phyloP scores from a whole-genome alignment of 805 yeast genomes.

The Metschnikowia similis region DNA sequence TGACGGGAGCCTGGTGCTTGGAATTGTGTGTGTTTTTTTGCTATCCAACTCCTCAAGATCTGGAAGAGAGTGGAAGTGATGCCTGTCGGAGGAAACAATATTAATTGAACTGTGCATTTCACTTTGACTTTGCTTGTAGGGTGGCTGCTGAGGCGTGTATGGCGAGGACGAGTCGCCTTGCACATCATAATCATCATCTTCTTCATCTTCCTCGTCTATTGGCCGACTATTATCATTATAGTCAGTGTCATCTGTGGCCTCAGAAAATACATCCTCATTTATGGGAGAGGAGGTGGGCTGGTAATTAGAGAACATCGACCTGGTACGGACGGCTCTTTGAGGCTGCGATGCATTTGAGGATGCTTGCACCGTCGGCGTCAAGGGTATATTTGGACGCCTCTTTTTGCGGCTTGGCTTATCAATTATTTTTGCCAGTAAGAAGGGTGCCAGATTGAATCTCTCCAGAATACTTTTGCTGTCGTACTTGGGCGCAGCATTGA shows the following conservation, averaged over 20 bases:
- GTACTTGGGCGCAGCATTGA: conserved; percentile 34
- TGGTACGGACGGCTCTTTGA: conserved; percentile 38
- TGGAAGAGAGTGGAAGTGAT: conserved; percentile 36
- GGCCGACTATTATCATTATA: conserved; percentile 22
- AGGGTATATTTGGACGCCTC: conserved; percentile 18
- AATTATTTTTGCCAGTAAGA: conserved; percentile 37
- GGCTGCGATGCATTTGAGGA: conserved; percentile 20
- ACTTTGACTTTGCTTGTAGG: conserved; percentile 22
- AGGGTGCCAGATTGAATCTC: conserved; percentile 44
- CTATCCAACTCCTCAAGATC: conserved; percentile 43
- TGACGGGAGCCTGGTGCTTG: conserved; percentile 32
- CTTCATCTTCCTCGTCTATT: conserved; percentile 22
- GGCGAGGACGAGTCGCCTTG: conserved; percentile 32
- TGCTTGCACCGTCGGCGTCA: conserved; percentile 15
- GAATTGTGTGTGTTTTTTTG: conserved; percentile 40
- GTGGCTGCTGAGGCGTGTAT: conserved; percentile 39
- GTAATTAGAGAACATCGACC: conserved; percentile 37
- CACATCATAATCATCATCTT: conserved; percentile 25
- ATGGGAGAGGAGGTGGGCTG: conserved; percentile 39
- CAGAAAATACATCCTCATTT: conserved; percentile 34
- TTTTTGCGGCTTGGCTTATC: conserved; percentile 30
- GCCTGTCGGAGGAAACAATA: conserved; percentile 13
- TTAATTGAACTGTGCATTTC: conserved; percentile 9
- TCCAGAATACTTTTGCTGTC: conserved; percentile 40
- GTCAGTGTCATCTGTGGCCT: conserved; percentile 38